Evolutionary conservation across 2,329 filamentous ascomycete species (phyloP), one percentile per base, ranked within the genome.

Genomic region (Grosmannia serpens): DNA sequence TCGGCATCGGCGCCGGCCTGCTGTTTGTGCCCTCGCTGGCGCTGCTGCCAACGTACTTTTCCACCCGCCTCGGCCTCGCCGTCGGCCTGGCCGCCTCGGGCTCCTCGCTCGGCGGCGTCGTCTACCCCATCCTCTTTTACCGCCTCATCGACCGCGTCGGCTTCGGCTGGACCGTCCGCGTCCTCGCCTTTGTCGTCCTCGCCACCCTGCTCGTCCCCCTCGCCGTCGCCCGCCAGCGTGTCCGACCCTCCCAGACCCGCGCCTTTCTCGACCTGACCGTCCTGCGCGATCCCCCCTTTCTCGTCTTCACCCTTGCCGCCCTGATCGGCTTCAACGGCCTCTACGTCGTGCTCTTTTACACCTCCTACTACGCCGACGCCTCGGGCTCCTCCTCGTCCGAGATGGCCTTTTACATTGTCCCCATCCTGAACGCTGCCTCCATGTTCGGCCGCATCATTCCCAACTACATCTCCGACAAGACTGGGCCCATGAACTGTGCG

Each of bases 391-490:
- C 50, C 27, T 75, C 77, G 6, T 70, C 70, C 11, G 70, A 74
- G 20, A 69, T 85, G 1, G 77, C 78, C 2, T 84, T 84, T 67
- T 86, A 85, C 65, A 73, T 85, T 33, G 72, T 86, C 9, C 74
- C 81, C 11, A 78, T 86, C 61, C 73, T 86, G 64, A 86, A 85
- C 65, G 77, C 77, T 1, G 79, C 79, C 26, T 80, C 77, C 3
- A 71, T 77, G 2, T 71, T 76, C 26, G 80, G 80, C 5, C 77
- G 80, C 41, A 75, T 81, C 61, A 60, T 76, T 1, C 79, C 80
- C 0, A 77, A 76, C 52, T 71, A 77, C 56, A 62, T 81, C 20
- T 77, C 77, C 15, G 78, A 82, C 61, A 72, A 73, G 57, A 67
- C 71, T 24, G 78, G 78, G 1, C 74, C 76, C 0, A 60, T 82